Conservation (phyloP, 352 stramenopile genomes). For the Phytophthora pisi region DNA sequence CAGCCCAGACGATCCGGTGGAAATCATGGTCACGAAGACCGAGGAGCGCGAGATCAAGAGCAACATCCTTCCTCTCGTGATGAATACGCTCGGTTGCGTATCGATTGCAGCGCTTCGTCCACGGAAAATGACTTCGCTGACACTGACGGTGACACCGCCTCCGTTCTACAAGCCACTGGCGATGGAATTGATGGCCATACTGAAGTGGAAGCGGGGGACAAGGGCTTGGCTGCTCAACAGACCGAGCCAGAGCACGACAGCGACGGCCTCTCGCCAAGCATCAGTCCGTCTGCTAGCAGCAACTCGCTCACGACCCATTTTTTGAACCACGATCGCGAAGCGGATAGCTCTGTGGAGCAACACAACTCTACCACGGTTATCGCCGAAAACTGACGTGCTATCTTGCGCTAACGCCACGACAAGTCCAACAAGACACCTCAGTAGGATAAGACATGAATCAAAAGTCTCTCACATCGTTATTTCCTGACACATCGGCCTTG, state of each 20-base stretch:
- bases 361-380: not conserved
- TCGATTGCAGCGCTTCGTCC: slow-evolving; percentile 17
- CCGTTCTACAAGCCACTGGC: not conserved
- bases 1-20: slow-evolving; percentile 2
- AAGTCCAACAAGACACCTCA: not conserved
- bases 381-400: slow-evolving; percentile 2
- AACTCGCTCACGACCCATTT: slow-evolving; percentile 1
- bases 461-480: not conserved
- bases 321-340: slow-evolving; percentile 13
- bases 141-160: not conserved
- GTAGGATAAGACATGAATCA: slow-evolving; percentile 1
- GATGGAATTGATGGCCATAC: not conserved
- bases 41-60: slow-evolving; percentile 13
- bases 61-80: not conserved
- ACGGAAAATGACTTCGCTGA: slow-evolving; percentile 13
- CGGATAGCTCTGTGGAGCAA: not conserved
- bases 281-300: slow-evolving; percentile 19
- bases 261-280: slow-evolving; percentile 20
- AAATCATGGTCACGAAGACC: slow-evolving; percentile 1
- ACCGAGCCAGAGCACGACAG: slow-evolving; percentile 49
- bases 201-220: slow-evolving; percentile 9
- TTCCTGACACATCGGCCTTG: slow-evolving; percentile 1
- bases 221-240: slow-evolving; percentile 11
- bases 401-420: not conserved
- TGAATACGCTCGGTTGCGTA: slow-evolving; percentile 10